A percentile compares a stretch with the other conserved stretches of the same genome.
phyloP scores from a whole-genome alignment of 495 filamentous ascomycete species.

The Aspergillus nidulans region DNA sequence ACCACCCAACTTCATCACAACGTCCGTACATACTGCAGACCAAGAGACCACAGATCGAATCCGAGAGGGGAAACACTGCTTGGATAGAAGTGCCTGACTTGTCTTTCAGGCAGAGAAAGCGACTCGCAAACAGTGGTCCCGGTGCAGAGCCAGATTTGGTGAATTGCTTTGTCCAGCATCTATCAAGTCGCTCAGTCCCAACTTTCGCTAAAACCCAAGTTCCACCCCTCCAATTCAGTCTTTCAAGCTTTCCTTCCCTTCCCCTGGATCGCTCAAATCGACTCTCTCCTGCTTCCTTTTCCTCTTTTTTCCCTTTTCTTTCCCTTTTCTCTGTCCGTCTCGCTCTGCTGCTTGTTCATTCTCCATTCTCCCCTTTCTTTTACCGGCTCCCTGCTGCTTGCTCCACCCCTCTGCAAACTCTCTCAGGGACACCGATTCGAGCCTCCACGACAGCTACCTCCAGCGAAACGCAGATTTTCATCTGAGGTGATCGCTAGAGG shows the following conservation, averaged over 20 bases:
- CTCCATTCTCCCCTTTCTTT: constrained; percentile 13
- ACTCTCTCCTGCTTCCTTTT: constrained; percentile 9
- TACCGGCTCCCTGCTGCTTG: constrained; percentile 2
- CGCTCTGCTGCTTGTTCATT: neutral
- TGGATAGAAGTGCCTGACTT: neutral
- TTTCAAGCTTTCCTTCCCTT: constrained; percentile 12
- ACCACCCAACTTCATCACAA: constrained; percentile 7
- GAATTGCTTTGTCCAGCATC: constrained; percentile 23
- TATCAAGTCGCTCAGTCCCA: constrained; percentile 7
- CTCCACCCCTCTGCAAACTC: constrained; percentile 11
- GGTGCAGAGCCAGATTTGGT: constrained; percentile 7
- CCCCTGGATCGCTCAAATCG: constrained; percentile 12
- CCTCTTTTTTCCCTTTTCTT: constrained; percentile 8
- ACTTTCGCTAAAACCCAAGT: constrained; percentile 18
- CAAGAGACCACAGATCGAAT: neutral
- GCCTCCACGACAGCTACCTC: constrained; percentile 34
- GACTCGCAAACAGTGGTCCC: neutral
- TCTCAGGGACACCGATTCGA: constrained; percentile 7
- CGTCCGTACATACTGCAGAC: neutral
- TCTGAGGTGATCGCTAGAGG: constrained; percentile 45
- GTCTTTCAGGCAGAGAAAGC: neutral
- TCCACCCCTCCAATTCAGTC: constrained; percentile 11
- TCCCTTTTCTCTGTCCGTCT: constrained; percentile 11
- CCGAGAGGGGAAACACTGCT: constrained; percentile 5
- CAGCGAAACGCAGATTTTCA: constrained; percentile 41